Evolutionary conservation across 1,284 basidiomycete species (phyloP).

Genomic region (Malassezia nana): DNA sequence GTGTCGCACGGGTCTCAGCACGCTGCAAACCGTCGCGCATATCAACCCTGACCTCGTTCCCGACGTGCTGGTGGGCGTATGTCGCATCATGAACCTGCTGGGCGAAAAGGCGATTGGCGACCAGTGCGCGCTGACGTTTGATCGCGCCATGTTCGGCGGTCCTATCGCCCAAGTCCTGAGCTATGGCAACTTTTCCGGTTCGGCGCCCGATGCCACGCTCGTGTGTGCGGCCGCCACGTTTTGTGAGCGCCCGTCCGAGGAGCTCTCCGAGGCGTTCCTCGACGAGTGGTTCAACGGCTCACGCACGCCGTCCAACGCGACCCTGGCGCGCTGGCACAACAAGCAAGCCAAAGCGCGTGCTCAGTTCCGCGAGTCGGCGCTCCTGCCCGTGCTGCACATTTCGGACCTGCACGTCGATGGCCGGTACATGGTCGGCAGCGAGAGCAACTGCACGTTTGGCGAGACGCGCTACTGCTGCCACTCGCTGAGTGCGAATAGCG

Average conservation of each 20-base stretch:
- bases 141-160: constrained; percentile 29
- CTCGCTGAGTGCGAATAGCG: constrained; percentile 53
- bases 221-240: constrained; percentile 35
- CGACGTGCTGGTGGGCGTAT: constrained; percentile 56
- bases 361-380: constrained; percentile 19
- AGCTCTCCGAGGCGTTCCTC: constrained; percentile 24
- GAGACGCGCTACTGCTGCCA: constrained; percentile 57
- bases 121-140: constrained; percentile 55
- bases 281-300: constrained; percentile 33
- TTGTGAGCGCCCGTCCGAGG: constrained; percentile 17
- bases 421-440: constrained; percentile 63
- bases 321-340: constrained; percentile 7
- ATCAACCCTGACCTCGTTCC: constrained; percentile 59
- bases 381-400: constrained; percentile 64
- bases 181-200: constrained; percentile 34
- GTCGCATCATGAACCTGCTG: constrained; percentile 53
- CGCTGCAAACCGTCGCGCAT: constrained; percentile 60
- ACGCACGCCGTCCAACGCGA: constrained; percentile 10
- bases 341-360: not conserved
- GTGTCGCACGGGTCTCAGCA: constrained; percentile 58
- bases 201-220: constrained; percentile 35
- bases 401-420: constrained; percentile 71
- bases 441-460: constrained; percentile 62
- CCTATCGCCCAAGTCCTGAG: constrained; percentile 31
- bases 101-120: constrained; percentile 44